These are phyloP conservation scores for Penicillium antarcticum DNA, from an alignment of 495 filamentous ascomycete genomes.

Conservation along the genomic window DNA sequence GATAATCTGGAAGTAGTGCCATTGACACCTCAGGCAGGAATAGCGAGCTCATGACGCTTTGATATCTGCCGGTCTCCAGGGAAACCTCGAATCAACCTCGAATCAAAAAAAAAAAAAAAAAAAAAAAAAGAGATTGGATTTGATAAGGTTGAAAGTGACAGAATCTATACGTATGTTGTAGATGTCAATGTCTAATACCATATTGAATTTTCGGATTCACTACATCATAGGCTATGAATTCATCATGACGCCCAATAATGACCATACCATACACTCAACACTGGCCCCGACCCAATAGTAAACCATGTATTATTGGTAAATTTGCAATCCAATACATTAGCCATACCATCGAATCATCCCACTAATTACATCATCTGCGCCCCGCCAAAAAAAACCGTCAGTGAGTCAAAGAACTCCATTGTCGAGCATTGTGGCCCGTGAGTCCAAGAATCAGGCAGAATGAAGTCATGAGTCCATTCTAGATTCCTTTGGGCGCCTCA, in stretches of 20 bases:
- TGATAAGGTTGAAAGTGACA: no score
- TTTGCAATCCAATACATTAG: background rate
- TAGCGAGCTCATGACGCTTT: no score
- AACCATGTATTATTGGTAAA: background rate
- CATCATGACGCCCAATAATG: conserved; percentile 16
- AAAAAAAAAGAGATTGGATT: no score
- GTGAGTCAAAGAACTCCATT: background rate
- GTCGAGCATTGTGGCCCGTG: no score
- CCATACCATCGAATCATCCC: conserved; percentile 7
- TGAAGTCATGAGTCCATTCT: background rate
- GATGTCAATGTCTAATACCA: no score
- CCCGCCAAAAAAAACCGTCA: conserved; percentile 21
- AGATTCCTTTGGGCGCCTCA: conserved; percentile 12
- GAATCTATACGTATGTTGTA: no score
- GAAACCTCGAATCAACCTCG: no score
- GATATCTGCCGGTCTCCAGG: no score
- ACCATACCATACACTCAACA: conserved; percentile 10
- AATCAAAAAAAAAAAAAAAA: no score
- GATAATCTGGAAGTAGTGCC: no score
- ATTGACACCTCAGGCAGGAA: background rate
- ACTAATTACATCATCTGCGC: conserved; percentile 29
- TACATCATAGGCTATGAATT: conserved; percentile 7
- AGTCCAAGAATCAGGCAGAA: background rate
- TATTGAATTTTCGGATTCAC: no score
- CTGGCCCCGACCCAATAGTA: no score